Evolutionary conservation across 2,329 filamentous ascomycete species (phyloP).

Genomic region (Pseudogymnoascus sp.): DNA sequence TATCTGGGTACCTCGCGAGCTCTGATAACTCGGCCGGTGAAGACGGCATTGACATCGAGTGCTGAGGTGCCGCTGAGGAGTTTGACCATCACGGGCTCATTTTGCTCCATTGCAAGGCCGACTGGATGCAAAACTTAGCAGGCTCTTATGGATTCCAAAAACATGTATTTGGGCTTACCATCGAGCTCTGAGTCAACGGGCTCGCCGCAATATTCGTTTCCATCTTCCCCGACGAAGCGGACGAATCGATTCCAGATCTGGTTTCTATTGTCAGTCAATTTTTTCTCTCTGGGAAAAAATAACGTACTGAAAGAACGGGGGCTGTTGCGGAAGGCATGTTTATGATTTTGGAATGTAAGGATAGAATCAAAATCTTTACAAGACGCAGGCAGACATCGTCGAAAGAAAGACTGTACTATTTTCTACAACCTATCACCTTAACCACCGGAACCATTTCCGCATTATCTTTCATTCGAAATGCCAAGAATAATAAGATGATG

Average conservation of each 20-base stretch:
- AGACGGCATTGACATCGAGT: slow-evolving; percentile 22
- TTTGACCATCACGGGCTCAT: slow-evolving; percentile 15
- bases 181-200: slow-evolving; percentile 17
- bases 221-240: slow-evolving; percentile 22
- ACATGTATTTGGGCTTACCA: not conserved
- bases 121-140: not conserved
- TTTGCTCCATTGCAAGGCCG: slow-evolving; percentile 17
- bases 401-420: not conserved
- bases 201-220: slow-evolving; percentile 23
- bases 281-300: not conserved
- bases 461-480: not conserved
- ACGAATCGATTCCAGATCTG: slow-evolving; percentile 18
- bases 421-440: not conserved
- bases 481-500: not conserved
- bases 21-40: slow-evolving; percentile 17
- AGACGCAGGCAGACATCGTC: not conserved
- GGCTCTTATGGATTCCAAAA: not conserved
- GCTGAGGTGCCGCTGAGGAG: slow-evolving; percentile 19
- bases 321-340: not conserved
- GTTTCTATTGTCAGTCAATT: slow-evolving; percentile 7
- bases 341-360: not conserved
- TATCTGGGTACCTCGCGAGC: slow-evolving; percentile 25
- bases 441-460: not conserved
- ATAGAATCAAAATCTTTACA: not conserved
- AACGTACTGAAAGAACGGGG: not conserved